Evolutionary conservation across 2,329 filamentous ascomycete species (phyloP).

Genomic region (Botrytis fragariae): DNA sequence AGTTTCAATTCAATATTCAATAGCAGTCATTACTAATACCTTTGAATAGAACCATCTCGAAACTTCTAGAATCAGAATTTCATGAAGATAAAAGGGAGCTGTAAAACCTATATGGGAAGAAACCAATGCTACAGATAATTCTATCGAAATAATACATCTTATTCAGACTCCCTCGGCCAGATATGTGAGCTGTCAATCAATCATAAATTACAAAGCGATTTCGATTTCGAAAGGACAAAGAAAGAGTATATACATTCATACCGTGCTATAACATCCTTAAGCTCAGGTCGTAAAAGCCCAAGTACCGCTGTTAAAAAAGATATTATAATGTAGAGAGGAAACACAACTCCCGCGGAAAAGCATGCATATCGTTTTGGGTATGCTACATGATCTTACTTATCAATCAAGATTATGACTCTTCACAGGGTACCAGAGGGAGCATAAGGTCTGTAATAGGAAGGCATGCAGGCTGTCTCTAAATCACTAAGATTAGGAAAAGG

Average conservation of each 20-base stretch:
- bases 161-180: not conserved
- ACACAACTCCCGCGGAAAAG: not conserved
- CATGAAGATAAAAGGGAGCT: not conserved
- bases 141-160: not conserved
- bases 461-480: not conserved
- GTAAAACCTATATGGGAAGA: rapidly evolving
- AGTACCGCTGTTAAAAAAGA: not conserved
- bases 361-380: not conserved
- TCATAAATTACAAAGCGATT: not conserved
- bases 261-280: not conserved
- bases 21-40: not conserved
- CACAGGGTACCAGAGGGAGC: not conserved
- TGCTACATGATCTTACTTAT: not conserved
- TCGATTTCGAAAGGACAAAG: not conserved
- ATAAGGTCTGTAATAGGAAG: not conserved
- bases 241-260: not conserved
- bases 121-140: not conserved
- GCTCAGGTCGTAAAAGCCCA: not conserved
- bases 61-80: not conserved
- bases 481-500: not conserved
- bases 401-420: not conserved
- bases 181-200: not conserved
- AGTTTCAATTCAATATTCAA: not conserved
- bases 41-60: not conserved
- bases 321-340: not conserved